Evolutionary conservation across 352 stramenopile species (phyloP), one percentile per base, ranked within the genome.

Genomic region (Globisporangium solare): DNA sequence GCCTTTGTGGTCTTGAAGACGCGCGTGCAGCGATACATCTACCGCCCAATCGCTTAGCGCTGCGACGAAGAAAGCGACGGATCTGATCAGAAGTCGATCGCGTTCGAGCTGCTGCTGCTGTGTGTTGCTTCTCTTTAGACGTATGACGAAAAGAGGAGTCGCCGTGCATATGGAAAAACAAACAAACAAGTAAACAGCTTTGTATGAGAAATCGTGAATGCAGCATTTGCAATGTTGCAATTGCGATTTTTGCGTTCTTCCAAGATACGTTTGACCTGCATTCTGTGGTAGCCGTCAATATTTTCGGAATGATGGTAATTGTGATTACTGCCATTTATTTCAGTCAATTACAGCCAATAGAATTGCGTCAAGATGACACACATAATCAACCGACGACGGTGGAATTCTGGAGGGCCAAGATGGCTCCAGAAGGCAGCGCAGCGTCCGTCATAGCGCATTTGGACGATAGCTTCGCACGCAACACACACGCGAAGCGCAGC

Each of bases 1-100:
- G 69, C 68, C 54, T 55, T 88, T 22, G 55, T 82, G 32, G 22
- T 83, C n/a, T 60, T 79, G 41, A 77, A 77, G 50, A 58, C 47
- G 11, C 73, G 73, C 13, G 63, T 80, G 45, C 73, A 75, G 12
- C 76, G 73, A 59, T 73, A 79, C 57, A 61, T 90, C 21, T 90
- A 90, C 56, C 77, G 74, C 15, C 51, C 80, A 21, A 84, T 90
- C 46, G 51, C 65, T 13, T 89, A 65, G 61, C 20, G 17, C 17
- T 35, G 6, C 12, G n/a, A 31, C 32, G n/a, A 18, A n/a, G 6
- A 35, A 35, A 43, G 39, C 12, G 17, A n/a, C 12, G 39, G 13
- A 10, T 43, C 39, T n/a, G 39, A 43, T 35, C 27, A 35, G 27
- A 35, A 35, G 10, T 35, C 27, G 27, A 35, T 35, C 5, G 27